Evolutionary conservation across 768 basidiomycete species (phyloP), one percentile per base, ranked within the genome.

Genomic region (Amanita pseudoporphyria): DNA sequence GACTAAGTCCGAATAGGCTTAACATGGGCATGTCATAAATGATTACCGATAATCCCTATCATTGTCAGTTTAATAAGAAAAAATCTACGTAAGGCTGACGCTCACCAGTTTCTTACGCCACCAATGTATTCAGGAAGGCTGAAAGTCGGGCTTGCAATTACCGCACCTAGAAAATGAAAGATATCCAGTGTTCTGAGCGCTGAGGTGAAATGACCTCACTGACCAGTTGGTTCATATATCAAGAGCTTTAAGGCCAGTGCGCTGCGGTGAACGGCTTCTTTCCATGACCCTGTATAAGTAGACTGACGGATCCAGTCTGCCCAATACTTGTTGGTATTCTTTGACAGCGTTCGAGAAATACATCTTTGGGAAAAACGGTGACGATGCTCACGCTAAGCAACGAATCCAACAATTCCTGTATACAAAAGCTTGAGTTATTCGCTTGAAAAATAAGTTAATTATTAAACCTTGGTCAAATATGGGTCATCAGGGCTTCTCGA

Each of bases 131-230:
- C 94, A 0, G 94, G 94, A 9, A 97, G 69, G 54, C 88, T 90
- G 67, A 98, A 97, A 0, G 94, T 97, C 0, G 95, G 92, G 54
- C 90, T 92, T 0, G 95, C 95, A 6, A 97, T 85, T 42, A 96
- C 86, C 1, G 94, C 93, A 19, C 93, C 90, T 72, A 12, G 32
- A 38, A n/a, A 18, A 32, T 10, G 22, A 21, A 49, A 22, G 54
- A 49, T 49, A n/a, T 46, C 14, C 7, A n/a, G 38, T 24, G 43
- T 26, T 31, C 28, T 9, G 12, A 4, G 2, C 12, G 14, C 22
- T 6, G 24, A 5, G 24, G 3, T 13, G 14, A 40, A 12, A 33
- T 43, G 30, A 43, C 2, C 2, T 9, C 9, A 35, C 41, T 5
- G 36, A 78, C 85, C 87, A 1, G 89, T 96, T 1, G 92, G 93